phyloP scores from a whole-genome alignment of 176 grass and related monocot species.

The Rhynchospora tenuis region DNA sequence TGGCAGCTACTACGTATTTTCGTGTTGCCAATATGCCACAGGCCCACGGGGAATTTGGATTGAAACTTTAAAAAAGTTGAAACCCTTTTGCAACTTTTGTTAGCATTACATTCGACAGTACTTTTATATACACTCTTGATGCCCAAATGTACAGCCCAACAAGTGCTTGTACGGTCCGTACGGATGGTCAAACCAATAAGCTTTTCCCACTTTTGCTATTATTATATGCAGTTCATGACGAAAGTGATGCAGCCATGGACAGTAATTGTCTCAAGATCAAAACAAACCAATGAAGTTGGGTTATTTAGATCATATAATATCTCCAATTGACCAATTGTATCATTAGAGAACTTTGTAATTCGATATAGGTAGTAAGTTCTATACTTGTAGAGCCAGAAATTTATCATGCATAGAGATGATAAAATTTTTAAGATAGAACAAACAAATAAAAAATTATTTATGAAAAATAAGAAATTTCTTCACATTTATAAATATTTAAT shows the following conservation, averaged over 20 bases:
- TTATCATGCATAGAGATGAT: no score
- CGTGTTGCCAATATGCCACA: neutral
- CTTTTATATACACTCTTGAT: neutral
- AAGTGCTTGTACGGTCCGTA: neutral
- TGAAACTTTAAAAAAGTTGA: neutral
- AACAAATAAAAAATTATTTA: no score
- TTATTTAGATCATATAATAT: no score
- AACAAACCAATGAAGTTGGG: no score
- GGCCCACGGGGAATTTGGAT: neutral
- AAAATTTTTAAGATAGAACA: no score
- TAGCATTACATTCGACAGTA: neutral
- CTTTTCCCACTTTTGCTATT: neutral
- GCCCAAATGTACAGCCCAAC: neutral
- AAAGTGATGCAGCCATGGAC: neutral
- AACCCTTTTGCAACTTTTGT: neutral
- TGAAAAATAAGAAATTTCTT: no score
- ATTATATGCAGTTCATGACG: neutral
- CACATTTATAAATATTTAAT: no score
- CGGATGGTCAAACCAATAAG: neutral
- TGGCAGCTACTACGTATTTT: neutral
- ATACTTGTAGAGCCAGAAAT: no score
- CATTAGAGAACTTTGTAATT: no score
- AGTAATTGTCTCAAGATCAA: no score
- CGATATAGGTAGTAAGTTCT: no score
- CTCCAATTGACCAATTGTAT: no score